Percentiles rank a stretch among this genome's conserved stretches.
Evolutionary conservation across 208 protist genomes (phyloP).

Genomic region (Naegleria fowleri): DNA sequence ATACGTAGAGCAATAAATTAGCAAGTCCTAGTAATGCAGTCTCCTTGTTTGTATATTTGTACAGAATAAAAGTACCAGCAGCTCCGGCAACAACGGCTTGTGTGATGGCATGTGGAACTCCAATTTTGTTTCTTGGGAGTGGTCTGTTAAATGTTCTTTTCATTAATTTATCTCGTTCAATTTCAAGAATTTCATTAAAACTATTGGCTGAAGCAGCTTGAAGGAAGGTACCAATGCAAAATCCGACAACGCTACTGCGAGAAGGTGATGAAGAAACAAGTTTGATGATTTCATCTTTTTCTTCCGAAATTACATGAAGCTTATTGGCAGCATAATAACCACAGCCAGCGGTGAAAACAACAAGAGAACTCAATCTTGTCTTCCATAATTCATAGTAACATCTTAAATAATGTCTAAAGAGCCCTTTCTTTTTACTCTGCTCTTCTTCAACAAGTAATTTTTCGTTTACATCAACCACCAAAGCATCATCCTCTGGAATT

Average conservation of each 20-base stretch:
- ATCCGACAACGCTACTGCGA: background rate
- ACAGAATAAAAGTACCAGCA: background rate
- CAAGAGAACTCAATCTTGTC: background rate
- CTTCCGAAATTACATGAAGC: background rate
- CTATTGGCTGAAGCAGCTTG: slow-evolving; percentile 18
- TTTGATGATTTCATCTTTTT: background rate
- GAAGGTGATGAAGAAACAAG: background rate
- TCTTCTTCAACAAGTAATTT: background rate
- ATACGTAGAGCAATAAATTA: slow-evolving; percentile 9
- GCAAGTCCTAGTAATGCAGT: background rate
- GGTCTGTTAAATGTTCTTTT: slow-evolving; percentile 13
- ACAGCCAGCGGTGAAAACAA: background rate
- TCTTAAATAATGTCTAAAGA: background rate
- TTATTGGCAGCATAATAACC: slow-evolving; percentile 10
- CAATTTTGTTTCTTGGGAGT: background rate
- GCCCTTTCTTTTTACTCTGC: background rate
- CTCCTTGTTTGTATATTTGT: background rate
- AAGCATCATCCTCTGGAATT: background rate
- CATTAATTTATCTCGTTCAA: slow-evolving; percentile 18
- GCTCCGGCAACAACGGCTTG: background rate
- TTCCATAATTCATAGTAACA: slow-evolving; percentile 28
- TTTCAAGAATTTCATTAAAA: slow-evolving; percentile 21
- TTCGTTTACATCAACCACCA: background rate
- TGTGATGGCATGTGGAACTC: background rate
- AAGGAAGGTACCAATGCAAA: slow-evolving; percentile 13